Percentiles rank a stretch among this genome's conserved stretches.
Conservation (phyloP, 192 early-diverging fungal species). For the Obelidium mucronatum region DNA sequence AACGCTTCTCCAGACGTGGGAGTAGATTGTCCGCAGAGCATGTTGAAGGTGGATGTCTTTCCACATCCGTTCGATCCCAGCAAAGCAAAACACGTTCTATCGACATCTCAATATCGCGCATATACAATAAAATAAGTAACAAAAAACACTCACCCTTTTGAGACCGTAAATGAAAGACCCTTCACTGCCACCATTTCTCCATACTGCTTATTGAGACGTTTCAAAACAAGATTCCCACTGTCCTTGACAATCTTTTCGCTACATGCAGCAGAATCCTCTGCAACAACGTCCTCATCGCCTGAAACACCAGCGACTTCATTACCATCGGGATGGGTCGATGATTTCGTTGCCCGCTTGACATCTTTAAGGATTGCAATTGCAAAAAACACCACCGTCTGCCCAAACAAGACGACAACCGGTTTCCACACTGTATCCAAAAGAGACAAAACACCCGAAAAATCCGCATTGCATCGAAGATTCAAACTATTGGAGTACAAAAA, state of each 20-base stretch:
- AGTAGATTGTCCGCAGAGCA: not conserved
- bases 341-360: not conserved
- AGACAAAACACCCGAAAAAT: not conserved
- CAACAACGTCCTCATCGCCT: conserved; percentile 44
- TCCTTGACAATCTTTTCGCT: not conserved
- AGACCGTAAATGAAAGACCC: not conserved
- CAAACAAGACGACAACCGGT: not conserved
- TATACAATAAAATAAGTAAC: not conserved
- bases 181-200: conserved; percentile 3
- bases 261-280: not conserved
- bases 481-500: not conserved
- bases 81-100: not conserved
- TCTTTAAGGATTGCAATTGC: not conserved
- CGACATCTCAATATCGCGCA: not conserved
- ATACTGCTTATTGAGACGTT: conserved; percentile 1
- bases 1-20: not conserved
- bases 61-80: conserved; percentile 2
- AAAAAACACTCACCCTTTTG: not conserved
- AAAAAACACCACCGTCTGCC: conserved; percentile 6
- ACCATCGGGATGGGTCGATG: not conserved
- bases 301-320: not conserved
- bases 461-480: not conserved
- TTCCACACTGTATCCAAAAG: not conserved
- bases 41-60: not conserved
- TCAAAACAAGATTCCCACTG: not conserved